Evolutionary conservation across 441 rosid genomes (phyloP), one percentile per base, ranked within the genome.

Genomic region (Erodium trifolium): DNA sequence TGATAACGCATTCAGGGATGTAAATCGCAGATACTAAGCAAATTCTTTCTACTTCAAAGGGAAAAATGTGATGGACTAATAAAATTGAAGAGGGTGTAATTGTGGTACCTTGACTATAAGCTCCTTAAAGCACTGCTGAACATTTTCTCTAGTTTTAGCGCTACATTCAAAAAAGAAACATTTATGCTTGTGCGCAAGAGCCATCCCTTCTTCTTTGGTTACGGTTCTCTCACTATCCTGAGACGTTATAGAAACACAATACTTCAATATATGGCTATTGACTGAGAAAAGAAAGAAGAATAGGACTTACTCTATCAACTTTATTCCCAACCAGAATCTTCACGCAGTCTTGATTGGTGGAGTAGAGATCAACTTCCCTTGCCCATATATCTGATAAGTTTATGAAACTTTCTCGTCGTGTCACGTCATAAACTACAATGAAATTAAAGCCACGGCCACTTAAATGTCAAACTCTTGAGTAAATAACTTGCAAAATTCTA

Each of bases 361-460:
- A 23, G 27, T 23, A 23, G 27, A 23, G 27, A 88, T 88, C 93
- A 18, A 88, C 79, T 78, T 88, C 91, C 72, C 86, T 88, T 53
- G 91, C 88, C 93, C 93, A 88, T 72, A 88, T 76, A 68, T 88
- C 91, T 6, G 89, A 83, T 39, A 88, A 78, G 68, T 88, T 82
- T 17, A 91, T 83, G 81, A 88, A 88, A 12, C 91, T 86, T 18
- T 86, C 93, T 70, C 93, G 82, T 43, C 88, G 70, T 18, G 91
- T 86, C 49, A 88, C 91, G 68, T 86, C 93, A 72, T 88, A 88
- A 47, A 88, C 89, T 86, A 76, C 17, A 51, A 51, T 51, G 14
- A 51, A 51, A 5, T 4, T n/a, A 3, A 11, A 51, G 59, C 13
- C 59, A n/a, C 14, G 0, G 27, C 59, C 59, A 51, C 6, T 51